Evolutionary conservation across 2,329 filamentous ascomycete species (phyloP), one percentile per base, ranked within the genome.

Genomic region (Remersonia thermophila): DNA sequence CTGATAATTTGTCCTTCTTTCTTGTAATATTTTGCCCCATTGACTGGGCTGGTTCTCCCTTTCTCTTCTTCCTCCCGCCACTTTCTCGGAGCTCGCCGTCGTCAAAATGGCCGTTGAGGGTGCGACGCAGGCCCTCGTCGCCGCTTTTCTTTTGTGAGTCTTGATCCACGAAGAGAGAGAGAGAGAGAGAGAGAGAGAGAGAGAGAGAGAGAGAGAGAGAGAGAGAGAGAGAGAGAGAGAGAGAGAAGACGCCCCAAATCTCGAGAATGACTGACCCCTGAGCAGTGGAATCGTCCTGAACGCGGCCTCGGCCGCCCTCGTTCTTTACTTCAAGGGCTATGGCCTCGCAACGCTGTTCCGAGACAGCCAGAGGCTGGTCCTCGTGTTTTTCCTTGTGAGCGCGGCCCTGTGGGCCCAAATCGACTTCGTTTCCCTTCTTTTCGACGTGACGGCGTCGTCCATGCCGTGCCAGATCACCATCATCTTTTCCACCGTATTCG

Each of bases 291-390:
- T 70, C 43, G 59, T 73, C 38, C 60, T 71, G 47, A 67, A 67
- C 50, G 65, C 68, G 36, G 65, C 69, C 20, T 60, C 63, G 33
- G 59, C 59, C 30, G 60, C 63, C 34, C 55, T 65, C 45, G 56
- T 67, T 53, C 57, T 68, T 47, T 58, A 62, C 42, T 45, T 58
- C 44, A 66, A 58, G 50, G 62, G 63, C 46, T 59, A 69, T 59
- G 59, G 63, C 51, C 61, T 60, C 41, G 55, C 63, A 40, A 55
- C 63, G 28, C 54, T 71, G 41, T 61, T 70, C 51, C 63, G 66
- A 55, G 68, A 74, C 58, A 67, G 69, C 59, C 63, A 66, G 69
- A 74, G 71, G 71, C 71, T 76, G 70, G 70, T 65, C 69, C 71
- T 76, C 69, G 57, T 66, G 50, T 54, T 59, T 45, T 74, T 73